Evolutionary conservation across 2,329 filamentous ascomycete species (phyloP).

Genomic region (Trichoderma cornu-damae): DNA sequence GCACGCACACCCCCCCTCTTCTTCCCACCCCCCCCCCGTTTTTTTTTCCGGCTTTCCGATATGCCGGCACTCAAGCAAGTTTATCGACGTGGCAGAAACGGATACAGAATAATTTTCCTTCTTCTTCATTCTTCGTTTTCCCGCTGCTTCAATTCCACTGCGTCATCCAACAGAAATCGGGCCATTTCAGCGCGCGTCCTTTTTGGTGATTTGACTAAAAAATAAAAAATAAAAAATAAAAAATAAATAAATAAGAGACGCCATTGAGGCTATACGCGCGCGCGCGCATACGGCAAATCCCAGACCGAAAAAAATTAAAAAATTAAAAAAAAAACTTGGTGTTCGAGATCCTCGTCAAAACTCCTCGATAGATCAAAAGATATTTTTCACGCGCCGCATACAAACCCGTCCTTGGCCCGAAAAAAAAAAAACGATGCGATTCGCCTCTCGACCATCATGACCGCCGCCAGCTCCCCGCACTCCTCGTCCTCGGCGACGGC

Average conservation of each 20-base stretch:
- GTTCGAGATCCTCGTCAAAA: too few species aligned
- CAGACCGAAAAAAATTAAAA: too few species aligned
- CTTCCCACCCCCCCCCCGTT: conserved; percentile 1
- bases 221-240: too few species aligned
- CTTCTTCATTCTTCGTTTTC: background rate
- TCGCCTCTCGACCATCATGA: background rate
- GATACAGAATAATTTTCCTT: background rate
- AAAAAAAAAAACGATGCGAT: conserved; percentile 4
- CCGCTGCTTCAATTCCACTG: background rate
- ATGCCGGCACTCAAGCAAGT: background rate
- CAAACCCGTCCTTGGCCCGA: too few species aligned
- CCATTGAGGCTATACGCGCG: too few species aligned
- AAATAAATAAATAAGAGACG: too few species aligned
- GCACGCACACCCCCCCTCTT: conserved; percentile 5
- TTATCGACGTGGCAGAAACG: conserved; percentile 14
- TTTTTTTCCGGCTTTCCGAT: conserved; percentile 5
- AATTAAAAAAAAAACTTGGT: too few species aligned
- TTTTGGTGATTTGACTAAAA: background rate
- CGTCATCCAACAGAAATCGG: too few species aligned
- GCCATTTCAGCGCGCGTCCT: too few species aligned
- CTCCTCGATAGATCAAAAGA: too few species aligned
- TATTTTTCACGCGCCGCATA: too few species aligned
- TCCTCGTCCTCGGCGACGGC: conserved; percentile 29
- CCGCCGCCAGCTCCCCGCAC: conserved; percentile 27
- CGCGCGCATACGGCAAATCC: too few species aligned